Evolutionary conservation across 768 basidiomycete species (phyloP), one percentile per base, ranked within the genome.

Genomic region (Strobilomyces echinocephalus): DNA sequence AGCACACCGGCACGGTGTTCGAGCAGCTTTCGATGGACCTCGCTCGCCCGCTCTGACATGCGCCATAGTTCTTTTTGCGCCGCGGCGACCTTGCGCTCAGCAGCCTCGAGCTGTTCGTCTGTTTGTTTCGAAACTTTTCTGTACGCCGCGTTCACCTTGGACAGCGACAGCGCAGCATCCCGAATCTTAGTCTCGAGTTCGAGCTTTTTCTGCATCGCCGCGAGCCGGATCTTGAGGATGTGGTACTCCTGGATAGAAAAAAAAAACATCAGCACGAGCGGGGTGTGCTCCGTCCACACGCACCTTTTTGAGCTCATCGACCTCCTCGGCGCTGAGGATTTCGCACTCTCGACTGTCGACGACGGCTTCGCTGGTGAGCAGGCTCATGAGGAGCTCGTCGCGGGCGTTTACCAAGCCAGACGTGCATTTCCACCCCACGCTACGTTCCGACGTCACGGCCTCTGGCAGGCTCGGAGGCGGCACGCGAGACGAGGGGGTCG

Each of bases 321-420:
- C 81, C 60, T 86, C 81, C 44, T 88, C 86, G 56, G 84, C 79
- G 50, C 78, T 81, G 41, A 95, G 75, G 20, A 97, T 85, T 49
- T 86, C 83, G 64, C 82, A 90, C 42, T 83, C 82, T 30, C 88
- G 83, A 62, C 90, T 90, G 63, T 97, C 93, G n/a, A 97, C 85
- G 39, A 91, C 82, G 5, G 95, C 95, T 70, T 97, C 93, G 50
- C 93, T 93, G 39, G 94, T 89, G 58, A 98, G 74, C 38, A 99
- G 78, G 66, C 88, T 89, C 66, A 97, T 79, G 58, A 97, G 78
- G 43, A 98, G 79, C 57, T 94, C 90, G 62, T 97, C 93, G 42
- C 85, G 79, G 15, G 81, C 81, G 57, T 82, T 84, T 50, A 79
- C 68, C 44, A 72, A 57, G 8, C 66, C 72, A 8, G 79, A 79